Evolutionary conservation across 345 rosid species (phyloP).

Genomic region (Angophora floribunda): DNA sequence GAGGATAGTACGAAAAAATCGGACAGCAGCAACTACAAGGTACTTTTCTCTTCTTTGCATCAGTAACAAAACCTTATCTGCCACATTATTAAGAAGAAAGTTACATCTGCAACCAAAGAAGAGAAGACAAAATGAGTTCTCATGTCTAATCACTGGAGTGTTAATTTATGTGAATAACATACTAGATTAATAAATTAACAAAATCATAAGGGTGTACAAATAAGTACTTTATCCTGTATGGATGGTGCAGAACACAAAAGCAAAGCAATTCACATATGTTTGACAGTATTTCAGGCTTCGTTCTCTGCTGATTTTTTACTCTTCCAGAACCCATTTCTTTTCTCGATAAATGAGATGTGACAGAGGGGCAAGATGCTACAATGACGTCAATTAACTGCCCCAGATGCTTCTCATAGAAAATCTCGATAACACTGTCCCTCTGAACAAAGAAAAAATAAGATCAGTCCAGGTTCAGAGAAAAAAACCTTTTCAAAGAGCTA

Average conservation of each 20-base stretch:
- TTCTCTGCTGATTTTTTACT: conserved; percentile 27
- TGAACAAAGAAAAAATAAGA: conserved; percentile 14
- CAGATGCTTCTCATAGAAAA: conserved; percentile 93
- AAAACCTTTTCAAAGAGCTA: not conserved
- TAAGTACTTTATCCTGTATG: conserved; percentile 80
- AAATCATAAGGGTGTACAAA: not conserved
- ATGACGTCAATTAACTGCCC: conserved; percentile 82
- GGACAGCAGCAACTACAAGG: conserved; percentile 87
- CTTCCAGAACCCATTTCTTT: conserved; percentile 34
- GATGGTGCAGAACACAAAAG: conserved; percentile 92
- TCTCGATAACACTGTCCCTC: conserved; percentile 81
- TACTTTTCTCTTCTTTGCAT: conserved; percentile 83
- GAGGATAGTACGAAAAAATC: conserved; percentile 89
- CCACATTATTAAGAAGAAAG: conserved; percentile 72
- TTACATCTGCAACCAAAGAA: conserved; percentile 57
- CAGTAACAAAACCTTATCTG: conserved; percentile 79
- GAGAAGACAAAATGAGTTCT: not conserved
- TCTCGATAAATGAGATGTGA: conserved; percentile 19
- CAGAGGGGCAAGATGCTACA: conserved; percentile 62
- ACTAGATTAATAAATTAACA: not conserved
- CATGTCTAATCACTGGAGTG: not conserved
- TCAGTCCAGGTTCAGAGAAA: not conserved
- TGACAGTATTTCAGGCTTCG: conserved; percentile 82
- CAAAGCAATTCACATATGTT: conserved; percentile 92
- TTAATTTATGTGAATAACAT: not conserved